Conservation (phyloP, 2,329 filamentous ascomycete species). For the Hypoxylon sp. region DNA sequence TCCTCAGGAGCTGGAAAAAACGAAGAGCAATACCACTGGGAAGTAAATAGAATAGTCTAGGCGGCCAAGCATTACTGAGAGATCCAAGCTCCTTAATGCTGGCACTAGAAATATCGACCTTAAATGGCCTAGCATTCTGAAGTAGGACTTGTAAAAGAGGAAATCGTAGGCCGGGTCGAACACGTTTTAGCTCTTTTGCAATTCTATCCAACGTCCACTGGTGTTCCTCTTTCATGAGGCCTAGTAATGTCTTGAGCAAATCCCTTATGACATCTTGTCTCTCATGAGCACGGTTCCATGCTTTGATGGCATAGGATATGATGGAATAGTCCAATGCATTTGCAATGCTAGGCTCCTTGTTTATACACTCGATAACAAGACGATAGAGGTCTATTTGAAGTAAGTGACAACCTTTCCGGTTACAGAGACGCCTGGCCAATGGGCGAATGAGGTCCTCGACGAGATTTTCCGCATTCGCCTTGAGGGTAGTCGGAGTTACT, state of each 20-base stretch:
- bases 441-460: constrained; percentile 24
- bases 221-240: not conserved
- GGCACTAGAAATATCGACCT: not conserved
- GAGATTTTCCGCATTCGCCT: constrained; percentile 30
- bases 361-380: constrained; percentile 24
- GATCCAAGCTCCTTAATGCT: constrained; percentile 7
- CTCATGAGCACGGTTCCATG: constrained; percentile 21
- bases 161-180: constrained; percentile 13
- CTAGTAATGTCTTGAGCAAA: constrained; percentile 11
- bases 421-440: constrained; percentile 28
- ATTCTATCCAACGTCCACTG: constrained; percentile 8
- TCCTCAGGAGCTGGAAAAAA: constrained; percentile 19
- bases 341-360: constrained; percentile 19
- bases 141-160: constrained; percentile 23
- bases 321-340: not conserved
- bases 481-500: constrained; percentile 6
- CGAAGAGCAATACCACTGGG: constrained; percentile 19
- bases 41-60: constrained; percentile 23
- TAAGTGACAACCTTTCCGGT: constrained; percentile 11
- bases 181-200: constrained; percentile 6
- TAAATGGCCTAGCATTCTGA: not conserved
- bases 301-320: constrained; percentile 19
- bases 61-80: constrained; percentile 12
- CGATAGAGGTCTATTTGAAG: constrained; percentile 29
- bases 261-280: not conserved